These are phyloP conservation scores for Fusarium sambucinum DNA, from an alignment of 2,329 filamentous ascomycete genomes.

Conservation along the genomic window DNA sequence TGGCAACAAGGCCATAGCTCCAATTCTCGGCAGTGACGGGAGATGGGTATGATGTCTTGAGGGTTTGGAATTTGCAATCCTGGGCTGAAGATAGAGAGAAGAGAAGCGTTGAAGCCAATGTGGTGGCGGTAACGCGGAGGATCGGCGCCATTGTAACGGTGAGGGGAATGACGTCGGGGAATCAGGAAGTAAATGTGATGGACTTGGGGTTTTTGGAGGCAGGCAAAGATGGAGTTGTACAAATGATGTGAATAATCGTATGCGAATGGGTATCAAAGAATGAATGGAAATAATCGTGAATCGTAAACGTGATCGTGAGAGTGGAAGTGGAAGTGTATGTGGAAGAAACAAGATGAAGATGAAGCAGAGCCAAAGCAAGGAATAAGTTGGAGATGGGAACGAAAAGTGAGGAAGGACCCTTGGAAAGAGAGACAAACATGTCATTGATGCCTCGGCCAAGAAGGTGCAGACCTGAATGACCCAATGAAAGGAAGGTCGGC, in stretches of 20 bases:
- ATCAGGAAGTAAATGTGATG: not conserved
- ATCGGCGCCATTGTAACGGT: conserved; percentile 26
- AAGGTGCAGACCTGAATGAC: conserved; percentile 2
- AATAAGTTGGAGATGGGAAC: not conserved
- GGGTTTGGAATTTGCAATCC: conserved; percentile 40
- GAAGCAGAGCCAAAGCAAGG: not conserved
- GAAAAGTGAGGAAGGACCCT: conserved; percentile 8
- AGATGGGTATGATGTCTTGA: conserved; percentile 52
- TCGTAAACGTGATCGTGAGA: conserved; percentile 1
- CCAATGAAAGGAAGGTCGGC: conserved; percentile 14
- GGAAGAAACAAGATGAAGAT: conserved; percentile 4
- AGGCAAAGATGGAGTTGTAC: not conserved
- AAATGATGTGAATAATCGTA: not conserved
- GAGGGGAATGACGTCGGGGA: conserved; percentile 18
- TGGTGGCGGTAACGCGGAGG: conserved; percentile 22
- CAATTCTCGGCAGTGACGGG: conserved; percentile 59
- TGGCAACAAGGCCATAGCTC: conserved; percentile 59
- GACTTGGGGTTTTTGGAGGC: not conserved
- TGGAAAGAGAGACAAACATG: conserved; percentile 2
- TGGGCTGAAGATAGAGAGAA: conserved; percentile 18
- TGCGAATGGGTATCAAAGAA: conserved; percentile 8
- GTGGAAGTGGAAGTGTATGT: not conserved
- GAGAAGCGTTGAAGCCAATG: conserved; percentile 18
- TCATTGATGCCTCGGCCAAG: conserved; percentile 20
- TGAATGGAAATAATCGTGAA: conserved; percentile 5